Conservation (phyloP, 2,329 filamentous ascomycete species). For the Neofusicoccum kwambonambiense region DNA sequence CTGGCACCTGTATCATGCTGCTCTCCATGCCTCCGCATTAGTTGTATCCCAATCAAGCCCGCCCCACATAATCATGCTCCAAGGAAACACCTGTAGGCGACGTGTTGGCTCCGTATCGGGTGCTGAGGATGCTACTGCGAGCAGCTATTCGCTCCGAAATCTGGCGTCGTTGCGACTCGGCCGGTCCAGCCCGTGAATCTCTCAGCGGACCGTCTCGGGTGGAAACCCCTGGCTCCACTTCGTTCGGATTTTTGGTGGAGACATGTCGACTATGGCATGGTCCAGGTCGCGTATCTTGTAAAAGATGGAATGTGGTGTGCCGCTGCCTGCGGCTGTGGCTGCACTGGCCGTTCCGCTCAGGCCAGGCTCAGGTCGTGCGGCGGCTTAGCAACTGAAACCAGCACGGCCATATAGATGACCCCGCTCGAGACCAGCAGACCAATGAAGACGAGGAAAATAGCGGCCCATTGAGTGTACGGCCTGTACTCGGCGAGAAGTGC, state of each 20-base stretch:
- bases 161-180: neutral
- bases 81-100: too few species aligned
- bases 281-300: neutral
- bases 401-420: constrained; percentile 9
- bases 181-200: neutral
- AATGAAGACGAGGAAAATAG: neutral
- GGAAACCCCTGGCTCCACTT: neutral
- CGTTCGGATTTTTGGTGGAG: neutral
- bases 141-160: neutral
- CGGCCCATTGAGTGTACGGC: constrained; percentile 4
- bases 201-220: neutral
- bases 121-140: too few species aligned
- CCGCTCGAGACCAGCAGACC: constrained; percentile 9
- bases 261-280: neutral
- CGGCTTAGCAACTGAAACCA: constrained; percentile 1
- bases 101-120: too few species aligned
- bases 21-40: too few species aligned
- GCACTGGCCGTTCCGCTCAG: constrained; percentile 4
- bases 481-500: constrained; percentile 3
- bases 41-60: too few species aligned
- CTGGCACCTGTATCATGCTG: too few species aligned
- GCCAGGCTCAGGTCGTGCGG: neutral
- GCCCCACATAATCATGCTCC: too few species aligned
- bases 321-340: constrained; percentile 6
- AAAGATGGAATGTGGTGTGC: neutral